Base-by-base conservation (phyloP, 148 eudicot species). In the Vaccinium corymbosum region DNA sequence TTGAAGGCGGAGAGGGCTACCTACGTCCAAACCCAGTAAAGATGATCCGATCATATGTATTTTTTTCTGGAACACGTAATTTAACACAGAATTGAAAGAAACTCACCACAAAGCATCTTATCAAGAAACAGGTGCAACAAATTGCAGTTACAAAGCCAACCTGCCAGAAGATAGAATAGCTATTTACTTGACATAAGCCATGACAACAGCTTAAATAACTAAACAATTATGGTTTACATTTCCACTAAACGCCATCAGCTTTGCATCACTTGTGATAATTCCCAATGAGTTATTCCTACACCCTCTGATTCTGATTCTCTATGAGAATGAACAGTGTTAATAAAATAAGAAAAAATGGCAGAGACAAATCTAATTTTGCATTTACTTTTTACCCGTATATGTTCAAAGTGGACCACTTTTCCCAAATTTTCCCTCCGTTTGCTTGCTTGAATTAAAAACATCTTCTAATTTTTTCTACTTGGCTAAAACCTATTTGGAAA, bases 101-200 rank as follows among this genome's bases (percentile, higher is more conserved):
- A 77, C 91, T 90, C 78, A 93, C 95, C 92, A 93, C 82, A 25
- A 87, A 50, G 56, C 95, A 93, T 89, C 92, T 85, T 62, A 89
- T 87, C 70, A 93, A 53, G 88, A 93, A 93, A 86, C 95, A 91
- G 73, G 93, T 89, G 87, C 91, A 93, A 86, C 95, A 91, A 80
- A 91, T 87, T 71, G 84, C 89, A 7, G 94, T 91, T 56, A 93
- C 91, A 59, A 78, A 86, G 72, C 95, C 93, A 48, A 93, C 95
- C 95, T 93, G 90, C 73, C 81, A 80, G n/a, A 38, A 11, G 76
- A n/a, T 71, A 15, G 16, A 38, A 32, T 56, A 25, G 55, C n/a
- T 49, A 35, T 76, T 57, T 15, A 56, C 38, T 83, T 74, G 20
- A 22, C 55, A 22, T 12, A 55, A 59, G 29, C 57, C 32, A 83